Base-by-base conservation (phyloP, 768 basidiomycete species). In the Leccinum fibrillosum region DNA sequence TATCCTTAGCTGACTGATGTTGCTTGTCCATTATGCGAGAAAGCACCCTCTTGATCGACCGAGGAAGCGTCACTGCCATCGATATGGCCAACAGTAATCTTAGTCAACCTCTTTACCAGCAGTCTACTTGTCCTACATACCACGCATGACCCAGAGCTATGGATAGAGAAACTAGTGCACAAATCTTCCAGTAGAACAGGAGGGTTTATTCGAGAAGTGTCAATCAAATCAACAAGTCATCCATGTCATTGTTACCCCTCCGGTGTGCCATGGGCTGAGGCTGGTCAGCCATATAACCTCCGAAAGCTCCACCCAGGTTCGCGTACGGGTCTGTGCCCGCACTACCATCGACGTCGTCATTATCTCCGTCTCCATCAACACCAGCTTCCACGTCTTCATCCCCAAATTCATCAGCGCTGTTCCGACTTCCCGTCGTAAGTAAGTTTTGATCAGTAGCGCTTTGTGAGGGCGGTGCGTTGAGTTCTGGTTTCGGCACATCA, bases 251-350 rank as follows among this genome's bases (percentile, higher is more conserved):
- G 52, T 78, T 73, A 58, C 75, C 75, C 62, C 64, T 72, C 58
- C 71, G 74, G n/a, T 55, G 65, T 44, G 77, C 72, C 75, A 88
- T 78, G 52, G 90, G 86, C 54, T 78, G 79, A 48, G 92, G 92
- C 67, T 83, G 80, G 71, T 94, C 91, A 25, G 83, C 85, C 44
- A 82, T 55, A 65, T 90, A 90, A 62, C 80, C 84, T 17, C 86
- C 85, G 65, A 94, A 92, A 52, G 89, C 90, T 39, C 83, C 81
- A 63, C 80, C 89, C 54, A 97, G 73, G 60, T 88, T 88, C 5
- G 90, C 92, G 70, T 97, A 97, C 23, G 92, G 92, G 74, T 95
- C 92, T 10, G 66, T 57, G 17, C 54, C 57, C 53, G 66, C 64
- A 42, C 69, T 66, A 13, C 64, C 66, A 55, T 72, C 71, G 34